Conservation (phyloP, 1,139 yeast species). For the Lodderomyces metapsilosis region DNA sequence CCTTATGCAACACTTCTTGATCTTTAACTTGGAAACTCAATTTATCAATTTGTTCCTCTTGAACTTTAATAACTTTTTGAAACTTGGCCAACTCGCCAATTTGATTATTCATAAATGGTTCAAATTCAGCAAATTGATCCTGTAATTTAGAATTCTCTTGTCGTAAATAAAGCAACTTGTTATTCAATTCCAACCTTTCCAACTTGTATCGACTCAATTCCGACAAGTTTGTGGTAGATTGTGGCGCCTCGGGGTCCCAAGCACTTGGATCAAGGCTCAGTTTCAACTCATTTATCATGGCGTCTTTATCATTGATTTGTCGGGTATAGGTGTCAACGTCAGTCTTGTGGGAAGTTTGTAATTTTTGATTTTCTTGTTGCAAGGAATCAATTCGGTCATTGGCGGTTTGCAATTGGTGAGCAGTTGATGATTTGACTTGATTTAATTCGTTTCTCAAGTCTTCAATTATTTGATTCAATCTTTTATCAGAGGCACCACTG, state of each 20-base stretch:
- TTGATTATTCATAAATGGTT: constrained; percentile 56
- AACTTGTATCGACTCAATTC: constrained; percentile 41
- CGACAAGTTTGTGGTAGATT: constrained; percentile 23
- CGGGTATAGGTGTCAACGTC: constrained; percentile 20
- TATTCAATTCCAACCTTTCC: constrained; percentile 44
- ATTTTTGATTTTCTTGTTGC: constrained; percentile 40
- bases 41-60: constrained; percentile 45
- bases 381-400: constrained; percentile 48
- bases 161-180: constrained; percentile 45
- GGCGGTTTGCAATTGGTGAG: constrained; percentile 52
- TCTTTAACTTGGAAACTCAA: constrained; percentile 44
- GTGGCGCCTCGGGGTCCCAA: constrained; percentile 25
- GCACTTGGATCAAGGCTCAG: constrained; percentile 32
- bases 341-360: constrained; percentile 21
- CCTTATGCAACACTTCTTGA: constrained; percentile 45
- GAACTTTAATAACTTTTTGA: constrained; percentile 55
- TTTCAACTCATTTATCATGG: constrained; percentile 35
- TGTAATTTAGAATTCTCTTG: constrained; percentile 45
- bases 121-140: constrained; percentile 44
- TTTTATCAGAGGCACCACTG: constrained; percentile 4
- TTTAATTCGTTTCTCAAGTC: constrained; percentile 49
- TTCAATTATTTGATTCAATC: constrained; percentile 35
- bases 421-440: constrained; percentile 45
- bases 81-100: constrained; percentile 52
- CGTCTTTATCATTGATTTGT: constrained; percentile 34